Conservation (phyloP, 768 basidiomycete species). For the Trametes meyenii region DNA sequence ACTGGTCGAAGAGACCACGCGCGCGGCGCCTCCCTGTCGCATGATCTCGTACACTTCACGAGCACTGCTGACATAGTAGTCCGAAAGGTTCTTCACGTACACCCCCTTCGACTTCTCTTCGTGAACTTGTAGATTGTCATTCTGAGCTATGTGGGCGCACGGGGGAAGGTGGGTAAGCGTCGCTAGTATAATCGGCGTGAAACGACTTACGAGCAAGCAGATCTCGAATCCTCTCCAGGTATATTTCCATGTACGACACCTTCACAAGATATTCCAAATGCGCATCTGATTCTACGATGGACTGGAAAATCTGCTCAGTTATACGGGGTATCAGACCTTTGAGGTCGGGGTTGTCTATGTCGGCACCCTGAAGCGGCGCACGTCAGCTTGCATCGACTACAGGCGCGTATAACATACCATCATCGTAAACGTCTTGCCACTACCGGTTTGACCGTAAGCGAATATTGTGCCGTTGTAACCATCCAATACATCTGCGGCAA, state of each 20-base stretch:
- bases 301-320: constrained; percentile 98
- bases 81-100: constrained; percentile 96
- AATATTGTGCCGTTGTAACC: constrained; percentile 98
- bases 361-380: constrained; percentile 71
- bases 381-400: constrained; percentile 17
- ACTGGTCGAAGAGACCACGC: constrained; percentile 96
- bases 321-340: constrained; percentile 98
- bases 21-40: constrained; percentile 90
- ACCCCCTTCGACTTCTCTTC: constrained; percentile 98
- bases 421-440: constrained; percentile 96
- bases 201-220: constrained; percentile 83
- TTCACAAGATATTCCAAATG: constrained; percentile 98
- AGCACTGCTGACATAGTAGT: constrained; percentile 96
- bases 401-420: constrained; percentile 59
- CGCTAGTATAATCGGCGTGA: not conserved
- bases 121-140: constrained; percentile 97
- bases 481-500: constrained; percentile 83
- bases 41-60: constrained; percentile 98
- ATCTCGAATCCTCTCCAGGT: constrained; percentile 94
- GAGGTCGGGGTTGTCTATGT: constrained; percentile 91
- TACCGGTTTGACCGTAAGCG: constrained; percentile 85
- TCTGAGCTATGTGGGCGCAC: constrained; percentile 64
- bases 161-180: not conserved
- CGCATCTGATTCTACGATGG: constrained; percentile 93
- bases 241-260: constrained; percentile 99